Percentiles rank a stretch among this genome's conserved stretches.
These are phyloP conservation scores for Elaphomyces granulatus DNA, from an alignment of 495 filamentous ascomycete species.

Conservation along the genomic window DNA sequence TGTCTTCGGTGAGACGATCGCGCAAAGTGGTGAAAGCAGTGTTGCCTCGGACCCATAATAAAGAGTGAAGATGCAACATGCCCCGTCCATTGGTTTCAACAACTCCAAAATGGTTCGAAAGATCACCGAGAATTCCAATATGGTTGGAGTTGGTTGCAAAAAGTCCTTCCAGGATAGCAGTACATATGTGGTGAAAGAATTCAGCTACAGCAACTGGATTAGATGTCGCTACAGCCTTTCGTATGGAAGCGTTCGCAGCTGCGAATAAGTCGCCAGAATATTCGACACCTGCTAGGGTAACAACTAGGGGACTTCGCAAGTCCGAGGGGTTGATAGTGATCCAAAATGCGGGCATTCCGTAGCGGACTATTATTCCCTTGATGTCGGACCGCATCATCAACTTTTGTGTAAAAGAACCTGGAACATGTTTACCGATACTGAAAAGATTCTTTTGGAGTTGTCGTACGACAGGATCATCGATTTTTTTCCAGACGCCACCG, in stretches of 20 bases:
- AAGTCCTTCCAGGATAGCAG: slow-evolving; percentile 2
- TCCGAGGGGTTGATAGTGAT: slow-evolving; percentile 8
- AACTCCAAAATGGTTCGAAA: too few relatives aligned
- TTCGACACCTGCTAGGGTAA: too few relatives aligned
- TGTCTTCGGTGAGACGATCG: neutral
- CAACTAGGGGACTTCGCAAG: slow-evolving; percentile 5
- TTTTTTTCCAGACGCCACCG: neutral
- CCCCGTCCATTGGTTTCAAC: slow-evolving; percentile 9
- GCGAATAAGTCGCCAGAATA: too few relatives aligned
- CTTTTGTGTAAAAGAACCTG: slow-evolving; percentile 2
- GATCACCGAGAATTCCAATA: too few relatives aligned
- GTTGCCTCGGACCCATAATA: slow-evolving; percentile 6
- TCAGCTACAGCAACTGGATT: too few relatives aligned
- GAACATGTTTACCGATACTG: slow-evolving; percentile 2
- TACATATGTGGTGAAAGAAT: slow-evolving; percentile 2
- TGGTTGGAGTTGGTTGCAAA: neutral
- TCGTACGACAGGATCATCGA: slow-evolving; percentile 1
- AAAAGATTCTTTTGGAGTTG: neutral
- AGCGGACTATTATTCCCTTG: slow-evolving; percentile 2
- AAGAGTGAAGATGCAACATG: slow-evolving; percentile 7
- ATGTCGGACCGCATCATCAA: slow-evolving; percentile 3
- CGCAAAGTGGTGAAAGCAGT: slow-evolving; percentile 2
- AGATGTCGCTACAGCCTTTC: too few relatives aligned
- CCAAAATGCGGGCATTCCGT: slow-evolving; percentile 7
- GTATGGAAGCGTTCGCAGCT: too few relatives aligned